Base-by-base conservation (phyloP, 2,329 filamentous ascomycete genomes). In the Claviceps capensis region DNA sequence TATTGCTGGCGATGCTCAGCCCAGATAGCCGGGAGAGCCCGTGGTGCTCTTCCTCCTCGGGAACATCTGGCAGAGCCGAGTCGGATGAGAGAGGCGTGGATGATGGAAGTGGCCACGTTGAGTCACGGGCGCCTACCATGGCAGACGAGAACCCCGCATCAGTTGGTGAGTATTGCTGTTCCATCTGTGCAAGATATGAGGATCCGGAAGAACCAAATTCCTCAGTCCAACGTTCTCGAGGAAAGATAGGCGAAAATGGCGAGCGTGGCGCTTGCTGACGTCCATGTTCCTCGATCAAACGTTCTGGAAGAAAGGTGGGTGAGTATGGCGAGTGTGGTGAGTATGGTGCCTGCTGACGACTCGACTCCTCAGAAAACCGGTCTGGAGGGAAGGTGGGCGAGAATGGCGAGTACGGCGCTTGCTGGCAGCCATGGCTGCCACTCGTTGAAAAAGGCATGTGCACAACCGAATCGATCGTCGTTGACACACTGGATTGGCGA, bases 21-120 rank as follows among this genome's bases (percentile, higher is more conserved):
- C 67, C 70, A 26, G 71, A 72, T 49, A 62, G 68, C 52, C 63
- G 69, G 26, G 59, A 58, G 36, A 61, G 60, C 49, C 61, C 64
- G 46, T 65, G 62, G 53, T 72, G 70, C 56, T 83, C 80, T 37
- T 83, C 80, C 59, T 83, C 80, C 60, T 83, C 80, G 1, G 79
- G 77, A 4, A 83, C 79, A 57, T 82, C 75, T 5, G 79, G 71
- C 17, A 84, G 66, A 19, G 72, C 66, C 13, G 61, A 65, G 50
- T 74, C 73, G 54, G 68, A 72, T 9, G 66, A 54, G 16, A 54
- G 47, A 44, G 59, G 53, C 14, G 52, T 55, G 13, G 61, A 56
- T 17, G 52, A 59, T 6, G 60, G 56, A 23, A 69, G 59, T 14
- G 62, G 73, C 72, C 72, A 75, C 50, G 73, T 69, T 16, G 61